Percentiles rank a stretch among this genome's conserved stretches.
phyloP scores from a whole-genome alignment of 495 filamentous ascomycete genomes.

The Penicillium dipodomyicola region DNA sequence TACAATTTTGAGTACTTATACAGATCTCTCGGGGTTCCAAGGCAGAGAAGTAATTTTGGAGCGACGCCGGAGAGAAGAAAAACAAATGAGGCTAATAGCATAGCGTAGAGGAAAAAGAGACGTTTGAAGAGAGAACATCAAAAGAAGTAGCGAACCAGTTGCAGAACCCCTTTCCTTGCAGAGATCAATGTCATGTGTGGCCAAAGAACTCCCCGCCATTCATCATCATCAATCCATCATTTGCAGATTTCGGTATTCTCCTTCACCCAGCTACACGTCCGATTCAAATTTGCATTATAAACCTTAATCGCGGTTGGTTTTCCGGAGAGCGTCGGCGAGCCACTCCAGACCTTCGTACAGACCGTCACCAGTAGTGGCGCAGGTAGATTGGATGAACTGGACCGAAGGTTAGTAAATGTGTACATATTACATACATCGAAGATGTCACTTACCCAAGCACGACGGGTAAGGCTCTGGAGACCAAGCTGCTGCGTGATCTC shows the following conservation, averaged over 20 bases:
- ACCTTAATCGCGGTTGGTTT: constrained; percentile 78
- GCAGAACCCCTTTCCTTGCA: constrained; percentile 10
- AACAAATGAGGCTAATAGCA: constrained; percentile 47
- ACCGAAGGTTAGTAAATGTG: constrained; percentile 18
- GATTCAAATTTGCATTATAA: constrained; percentile 33
- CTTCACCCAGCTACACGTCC: constrained; percentile 30
- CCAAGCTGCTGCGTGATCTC: constrained; percentile 99
- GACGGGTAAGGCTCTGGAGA: constrained; percentile 95
- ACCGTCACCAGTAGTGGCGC: constrained; percentile 98
- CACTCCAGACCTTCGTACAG: constrained; percentile 99
- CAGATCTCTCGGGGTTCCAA: constrained; percentile 10
- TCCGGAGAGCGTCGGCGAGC: constrained; percentile 92
- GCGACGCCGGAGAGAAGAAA: constrained; percentile 40
- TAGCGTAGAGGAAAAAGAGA: constrained; percentile 43
- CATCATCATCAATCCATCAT: constrained; percentile 42
- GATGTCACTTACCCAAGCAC: constrained; percentile 82
- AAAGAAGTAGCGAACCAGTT: constrained; percentile 31
- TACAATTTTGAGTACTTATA: constrained; percentile 15
- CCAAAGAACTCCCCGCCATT: constrained; percentile 40
- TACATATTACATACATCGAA: background rate
- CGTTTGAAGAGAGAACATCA: constrained; percentile 41
- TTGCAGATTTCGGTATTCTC: constrained; percentile 44
- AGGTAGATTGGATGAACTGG: constrained; percentile 99
- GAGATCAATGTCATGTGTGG: constrained; percentile 31
- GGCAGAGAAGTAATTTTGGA: constrained; percentile 32